Evolutionary conservation across 257 asterid species (phyloP).

Genomic region (Jasminum sambac): DNA sequence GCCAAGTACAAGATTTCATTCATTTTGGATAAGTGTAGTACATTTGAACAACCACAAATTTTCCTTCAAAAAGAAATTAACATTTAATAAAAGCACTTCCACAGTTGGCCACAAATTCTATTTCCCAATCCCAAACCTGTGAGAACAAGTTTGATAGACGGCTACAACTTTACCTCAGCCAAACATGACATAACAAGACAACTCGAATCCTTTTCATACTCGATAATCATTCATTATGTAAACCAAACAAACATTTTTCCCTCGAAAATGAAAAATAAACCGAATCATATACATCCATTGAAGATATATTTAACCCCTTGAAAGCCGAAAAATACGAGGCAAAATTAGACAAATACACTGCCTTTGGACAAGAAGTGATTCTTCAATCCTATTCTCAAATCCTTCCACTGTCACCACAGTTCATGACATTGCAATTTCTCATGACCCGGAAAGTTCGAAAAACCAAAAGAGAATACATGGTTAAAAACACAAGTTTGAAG

Average conservation of each 20-base stretch:
- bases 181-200: neutral
- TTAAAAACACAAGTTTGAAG: constrained; percentile 31
- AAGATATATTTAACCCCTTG: constrained; percentile 1
- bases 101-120: no score
- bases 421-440: constrained; percentile 30
- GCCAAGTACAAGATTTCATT: no score
- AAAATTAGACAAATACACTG: constrained; percentile 33
- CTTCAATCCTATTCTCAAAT: constrained; percentile 32
- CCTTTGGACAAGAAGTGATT: constrained; percentile 29
- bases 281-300: constrained; percentile 6
- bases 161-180: neutral
- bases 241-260: constrained; percentile 5
- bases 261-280: constrained; percentile 5
- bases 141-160: no score
- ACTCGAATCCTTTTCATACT: neutral
- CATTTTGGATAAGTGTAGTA: neutral
- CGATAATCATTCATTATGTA: neutral
- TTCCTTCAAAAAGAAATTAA: neutral
- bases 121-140: no score
- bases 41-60: neutral
- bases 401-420: constrained; percentile 38
- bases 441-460: constrained; percentile 20
- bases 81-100: neutral
- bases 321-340: constrained; percentile 30
- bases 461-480: constrained; percentile 34